Conservation (phyloP, 495 filamentous ascomycete genomes). For the Xylaria nigripes region DNA sequence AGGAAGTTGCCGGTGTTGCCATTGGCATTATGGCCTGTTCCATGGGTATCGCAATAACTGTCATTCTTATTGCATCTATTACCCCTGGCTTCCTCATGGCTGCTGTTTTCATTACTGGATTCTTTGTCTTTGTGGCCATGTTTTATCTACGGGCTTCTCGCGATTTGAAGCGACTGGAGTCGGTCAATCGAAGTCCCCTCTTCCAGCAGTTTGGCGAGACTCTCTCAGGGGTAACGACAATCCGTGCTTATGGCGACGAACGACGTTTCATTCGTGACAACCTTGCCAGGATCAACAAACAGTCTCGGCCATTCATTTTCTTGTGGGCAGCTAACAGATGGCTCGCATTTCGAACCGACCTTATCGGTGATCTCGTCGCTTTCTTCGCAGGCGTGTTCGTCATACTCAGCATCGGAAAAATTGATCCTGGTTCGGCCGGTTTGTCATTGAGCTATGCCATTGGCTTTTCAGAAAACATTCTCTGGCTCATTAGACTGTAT, state of each 20-base stretch:
- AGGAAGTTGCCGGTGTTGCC: conserved; percentile 89
- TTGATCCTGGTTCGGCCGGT: conserved; percentile 91
- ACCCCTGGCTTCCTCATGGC: conserved; percentile 89
- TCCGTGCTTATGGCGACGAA: conserved; percentile 93
- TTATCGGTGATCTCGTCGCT: conserved; percentile 81
- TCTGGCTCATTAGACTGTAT: conserved; percentile 97
- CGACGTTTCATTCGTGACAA: conserved; percentile 92
- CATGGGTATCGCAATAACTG: conserved; percentile 69
- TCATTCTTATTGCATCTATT: conserved; percentile 83
- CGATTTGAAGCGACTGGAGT: conserved; percentile 91
- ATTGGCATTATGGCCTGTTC: conserved; percentile 51
- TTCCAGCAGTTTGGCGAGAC: conserved; percentile 99
- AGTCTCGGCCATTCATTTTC: conserved; percentile 90
- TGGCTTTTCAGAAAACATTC: conserved; percentile 91
- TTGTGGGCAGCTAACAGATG: conserved; percentile 97
- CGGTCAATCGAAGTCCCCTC: conserved; percentile 85
- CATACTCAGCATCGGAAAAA: conserved; percentile 68
- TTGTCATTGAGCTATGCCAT: conserved; percentile 97
- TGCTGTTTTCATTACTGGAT: conserved; percentile 70
- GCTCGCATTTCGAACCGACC: conserved; percentile 88
- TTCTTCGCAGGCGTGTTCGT: conserved; percentile 95
- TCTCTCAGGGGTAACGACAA: conserved; percentile 90
- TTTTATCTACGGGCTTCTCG: conserved; percentile 89
- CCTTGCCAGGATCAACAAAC: conserved; percentile 76
- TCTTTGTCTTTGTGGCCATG: conserved; percentile 75